Base-by-base conservation (phyloP, 208 protist genomes). In the Angomonas deanei region DNA sequence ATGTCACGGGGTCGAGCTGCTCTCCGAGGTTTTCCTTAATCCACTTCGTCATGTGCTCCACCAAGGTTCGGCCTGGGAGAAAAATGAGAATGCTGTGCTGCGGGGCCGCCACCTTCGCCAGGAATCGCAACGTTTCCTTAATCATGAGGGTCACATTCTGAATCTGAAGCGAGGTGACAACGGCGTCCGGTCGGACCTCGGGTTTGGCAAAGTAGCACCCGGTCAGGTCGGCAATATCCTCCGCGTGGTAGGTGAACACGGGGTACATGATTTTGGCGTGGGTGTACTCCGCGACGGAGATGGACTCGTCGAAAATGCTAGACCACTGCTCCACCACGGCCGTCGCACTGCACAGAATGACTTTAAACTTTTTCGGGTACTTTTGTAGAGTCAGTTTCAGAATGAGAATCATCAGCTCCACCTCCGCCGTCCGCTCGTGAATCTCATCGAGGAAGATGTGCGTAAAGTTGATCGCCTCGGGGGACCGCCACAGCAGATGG, bases 401-500 rank as follows among this genome's bases (percentile, higher is more conserved):
- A 48, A 97, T 66, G 15, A 92, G 67, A 26, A 98, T 61, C 21
- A 97, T 81, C 19, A 97, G 83, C 72, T 98, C 92, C 24, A 85
- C 83, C 60, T 97, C 91, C 0, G 99, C 84, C 3, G 95, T 98
- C 26, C 94, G 78, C 78, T 98, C 94, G 70, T 98, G 94, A 50
- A 97, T 92, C 69, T 98, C 94, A 64, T 98, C 94, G 46, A 98
- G 80, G 55, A 97, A 89, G 55, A 97, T 77, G 73, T 97, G 91
- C 11, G 87, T 93, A 66, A 96, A 78, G 13, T 67, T 68, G 56
- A 88, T 60, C 6, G 66, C 72, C 42, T 88, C 70, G 15, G 82
- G 76, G 64, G 58, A 48, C 32, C 68, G 72, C 70, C 76, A 82
- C 19, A 95, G 56, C n/a, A 95, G 62, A 59, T 82, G 64, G 17